phyloP scores from a whole-genome alignment of 805 yeast species.

The Candida tammaniensis region DNA sequence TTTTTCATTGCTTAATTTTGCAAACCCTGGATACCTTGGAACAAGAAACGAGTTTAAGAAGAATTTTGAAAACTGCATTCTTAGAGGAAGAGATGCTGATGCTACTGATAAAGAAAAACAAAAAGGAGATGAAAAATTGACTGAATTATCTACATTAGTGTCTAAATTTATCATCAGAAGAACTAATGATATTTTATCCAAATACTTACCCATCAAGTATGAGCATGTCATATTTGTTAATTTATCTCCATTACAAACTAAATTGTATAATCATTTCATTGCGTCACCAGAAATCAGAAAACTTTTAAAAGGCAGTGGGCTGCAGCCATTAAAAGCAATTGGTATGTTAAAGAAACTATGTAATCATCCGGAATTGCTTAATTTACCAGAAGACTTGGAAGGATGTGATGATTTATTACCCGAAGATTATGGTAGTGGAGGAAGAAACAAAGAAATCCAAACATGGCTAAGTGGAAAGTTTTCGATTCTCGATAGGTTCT shows the following conservation, averaged over 20 bases:
- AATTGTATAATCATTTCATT: constrained; percentile 69
- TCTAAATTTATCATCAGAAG: constrained; percentile 90
- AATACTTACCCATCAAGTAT: constrained; percentile 91
- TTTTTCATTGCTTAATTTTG: constrained; percentile 84
- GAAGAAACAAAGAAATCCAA: constrained; percentile 71
- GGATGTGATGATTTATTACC: constrained; percentile 69
- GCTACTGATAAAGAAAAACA: constrained; percentile 78
- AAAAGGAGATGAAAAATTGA: constrained; percentile 65
- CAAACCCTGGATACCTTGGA: constrained; percentile 92
- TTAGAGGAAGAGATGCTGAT: constrained; percentile 84
- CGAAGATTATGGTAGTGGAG: constrained; percentile 59
- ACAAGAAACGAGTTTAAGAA: constrained; percentile 79
- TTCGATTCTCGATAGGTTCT: constrained; percentile 77
- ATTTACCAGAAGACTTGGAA: constrained; percentile 73
- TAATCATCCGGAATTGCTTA: constrained; percentile 86
- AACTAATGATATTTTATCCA: constrained; percentile 90
- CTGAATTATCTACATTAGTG: constrained; percentile 71
- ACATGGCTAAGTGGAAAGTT: constrained; percentile 87
- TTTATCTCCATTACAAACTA: constrained; percentile 71
- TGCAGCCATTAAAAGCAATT: constrained; percentile 88
- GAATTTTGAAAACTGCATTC: constrained; percentile 76
- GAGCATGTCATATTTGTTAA: constrained; percentile 96
- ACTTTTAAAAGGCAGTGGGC: constrained; percentile 62
- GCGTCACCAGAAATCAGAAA: constrained; percentile 74
- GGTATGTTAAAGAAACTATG: constrained; percentile 86